Evolutionary conservation across 2,329 filamentous ascomycete genomes (phyloP).

Genomic region (Akanthomyces lecanii): DNA sequence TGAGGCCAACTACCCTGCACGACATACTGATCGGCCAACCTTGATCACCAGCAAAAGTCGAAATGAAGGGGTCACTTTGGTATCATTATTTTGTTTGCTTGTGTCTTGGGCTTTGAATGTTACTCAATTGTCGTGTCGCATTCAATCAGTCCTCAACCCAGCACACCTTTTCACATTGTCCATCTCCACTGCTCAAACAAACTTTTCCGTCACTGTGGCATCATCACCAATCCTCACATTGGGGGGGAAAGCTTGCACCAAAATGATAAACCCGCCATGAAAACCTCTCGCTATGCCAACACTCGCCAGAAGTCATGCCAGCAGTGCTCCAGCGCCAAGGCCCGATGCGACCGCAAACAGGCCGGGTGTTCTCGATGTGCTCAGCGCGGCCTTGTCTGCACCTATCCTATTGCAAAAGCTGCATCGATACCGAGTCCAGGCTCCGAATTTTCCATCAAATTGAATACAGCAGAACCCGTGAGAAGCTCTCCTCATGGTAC

Average conservation of each 20-base stretch:
- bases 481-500: too few species aligned
- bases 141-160: too few species aligned
- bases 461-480: not conserved
- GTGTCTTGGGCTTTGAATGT: too few species aligned
- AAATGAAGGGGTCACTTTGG: too few species aligned
- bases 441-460: not conserved
- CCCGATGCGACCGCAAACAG: conserved; percentile 6
- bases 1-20: too few species aligned
- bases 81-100: too few species aligned
- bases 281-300: conserved; percentile 4
- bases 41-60: too few species aligned
- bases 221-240: not conserved
- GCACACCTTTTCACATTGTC: too few species aligned
- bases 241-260: not conserved
- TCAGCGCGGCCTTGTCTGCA: not conserved
- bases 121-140: too few species aligned
- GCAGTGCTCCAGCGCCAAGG: conserved; percentile 6
- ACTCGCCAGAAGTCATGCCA: conserved; percentile 11
- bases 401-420: not conserved
- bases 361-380: not conserved
- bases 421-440: not conserved
- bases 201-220: too few species aligned
- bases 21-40: too few species aligned
- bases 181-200: too few species aligned
- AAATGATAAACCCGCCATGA: not conserved